phyloP scores from a whole-genome alignment of 2,329 filamentous ascomycete species.

The Cladosporium cucumerinum region DNA sequence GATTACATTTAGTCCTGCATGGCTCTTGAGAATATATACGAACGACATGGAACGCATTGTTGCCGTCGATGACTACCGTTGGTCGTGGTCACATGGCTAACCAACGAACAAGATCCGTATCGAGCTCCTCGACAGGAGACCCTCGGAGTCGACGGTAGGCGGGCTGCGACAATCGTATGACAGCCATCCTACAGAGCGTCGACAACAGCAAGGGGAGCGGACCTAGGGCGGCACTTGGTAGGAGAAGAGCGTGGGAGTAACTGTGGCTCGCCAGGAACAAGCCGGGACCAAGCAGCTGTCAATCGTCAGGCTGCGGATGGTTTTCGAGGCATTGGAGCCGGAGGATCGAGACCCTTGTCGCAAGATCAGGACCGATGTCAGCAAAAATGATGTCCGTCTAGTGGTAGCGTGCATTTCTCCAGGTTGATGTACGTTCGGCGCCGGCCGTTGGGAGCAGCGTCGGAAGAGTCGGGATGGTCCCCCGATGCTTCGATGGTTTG shows the following conservation, averaged over 20 bases:
- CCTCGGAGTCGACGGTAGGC: slow-evolving; percentile 12
- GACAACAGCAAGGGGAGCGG: slow-evolving; percentile 1
- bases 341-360: background rate
- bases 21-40: slow-evolving; percentile 1
- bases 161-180: slow-evolving; percentile 14
- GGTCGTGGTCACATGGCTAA: background rate
- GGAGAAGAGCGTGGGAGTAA: background rate
- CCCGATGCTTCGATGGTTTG: background rate
- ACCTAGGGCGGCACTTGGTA: background rate
- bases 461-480: background rate
- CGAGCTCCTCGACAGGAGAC: background rate
- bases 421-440: slow-evolving; percentile 7
- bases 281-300: background rate
- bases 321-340: background rate
- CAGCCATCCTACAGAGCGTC: background rate
- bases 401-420: background rate
- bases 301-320: background rate
- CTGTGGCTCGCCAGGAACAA: slow-evolving; percentile 8
- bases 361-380: background rate
- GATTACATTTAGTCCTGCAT: background rate
- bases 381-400: background rate
- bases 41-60: background rate
- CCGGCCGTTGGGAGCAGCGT: background rate
- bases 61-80: slow-evolving; percentile 1
- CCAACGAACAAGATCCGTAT: slow-evolving; percentile 12